A percentile compares a stretch with the other conserved stretches of the same genome.
phyloP scores from a whole-genome alignment of 495 filamentous ascomycete species.

The Trichoderma reesei region DNA sequence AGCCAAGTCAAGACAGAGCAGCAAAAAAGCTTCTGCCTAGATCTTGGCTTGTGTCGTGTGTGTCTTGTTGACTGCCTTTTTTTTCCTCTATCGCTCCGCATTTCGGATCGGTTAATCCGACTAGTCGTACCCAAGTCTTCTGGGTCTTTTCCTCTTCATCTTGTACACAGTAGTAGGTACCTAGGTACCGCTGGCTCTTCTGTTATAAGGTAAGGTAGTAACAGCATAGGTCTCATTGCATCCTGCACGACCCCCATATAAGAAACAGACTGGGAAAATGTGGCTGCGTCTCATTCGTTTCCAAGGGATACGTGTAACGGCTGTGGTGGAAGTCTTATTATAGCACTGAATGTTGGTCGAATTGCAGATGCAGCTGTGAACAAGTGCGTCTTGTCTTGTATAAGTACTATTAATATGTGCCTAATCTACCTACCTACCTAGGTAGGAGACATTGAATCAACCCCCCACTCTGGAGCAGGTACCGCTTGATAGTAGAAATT shows the following conservation, averaged over 20 bases:
- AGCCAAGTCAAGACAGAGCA: no score
- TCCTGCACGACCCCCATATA: no score
- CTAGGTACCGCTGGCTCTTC: neutral
- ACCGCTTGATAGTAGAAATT: no score
- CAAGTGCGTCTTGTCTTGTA: no score
- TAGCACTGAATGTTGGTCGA: no score
- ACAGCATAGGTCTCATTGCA: no score
- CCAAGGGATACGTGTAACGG: neutral
- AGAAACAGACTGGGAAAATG: neutral
- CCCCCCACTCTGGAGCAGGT: no score
- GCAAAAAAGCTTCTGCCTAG: conserved; percentile 1
- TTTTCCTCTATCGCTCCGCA: neutral
- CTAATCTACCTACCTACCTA: no score
- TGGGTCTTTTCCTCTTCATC: neutral
- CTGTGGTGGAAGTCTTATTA: neutral
- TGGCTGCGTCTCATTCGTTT: neutral
- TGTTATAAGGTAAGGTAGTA: neutral
- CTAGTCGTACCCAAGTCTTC: no score
- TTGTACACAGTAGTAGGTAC: neutral
- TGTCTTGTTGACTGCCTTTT: neutral
- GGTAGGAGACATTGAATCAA: no score
- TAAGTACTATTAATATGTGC: no score
- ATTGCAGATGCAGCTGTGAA: no score
- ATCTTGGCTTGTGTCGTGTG: neutral
- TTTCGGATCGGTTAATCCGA: conserved; percentile 2